A percentile compares a stretch with the other conserved stretches of the same genome.
Evolutionary conservation across 2,329 filamentous ascomycete genomes (phyloP).

Genomic region (Cladosporium sp.): DNA sequence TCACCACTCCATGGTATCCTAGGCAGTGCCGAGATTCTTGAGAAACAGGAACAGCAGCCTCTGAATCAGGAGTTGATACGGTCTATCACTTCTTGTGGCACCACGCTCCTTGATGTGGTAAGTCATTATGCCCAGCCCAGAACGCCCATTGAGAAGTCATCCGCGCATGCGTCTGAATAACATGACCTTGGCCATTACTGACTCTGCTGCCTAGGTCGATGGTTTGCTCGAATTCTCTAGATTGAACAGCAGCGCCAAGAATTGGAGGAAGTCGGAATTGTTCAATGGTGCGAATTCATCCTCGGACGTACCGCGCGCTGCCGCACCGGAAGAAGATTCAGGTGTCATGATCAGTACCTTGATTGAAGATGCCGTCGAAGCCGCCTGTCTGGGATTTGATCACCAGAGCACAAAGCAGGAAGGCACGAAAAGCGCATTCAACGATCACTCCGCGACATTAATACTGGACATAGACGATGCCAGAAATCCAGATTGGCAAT

Average conservation of each 20-base stretch:
- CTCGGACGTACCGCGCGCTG: neutral
- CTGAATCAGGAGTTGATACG: slow-evolving; percentile 41
- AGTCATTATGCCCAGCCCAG: neutral
- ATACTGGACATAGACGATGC: slow-evolving; percentile 39
- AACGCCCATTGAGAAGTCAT: neutral
- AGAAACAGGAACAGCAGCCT: slow-evolving; percentile 39
- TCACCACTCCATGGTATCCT: slow-evolving; percentile 41
- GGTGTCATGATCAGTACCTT: slow-evolving; percentile 41
- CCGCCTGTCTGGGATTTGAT: slow-evolving; percentile 36
- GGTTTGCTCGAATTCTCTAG: slow-evolving; percentile 44
- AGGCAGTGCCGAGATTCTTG: slow-evolving; percentile 41
- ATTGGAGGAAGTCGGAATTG: neutral
- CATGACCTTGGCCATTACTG: neutral
- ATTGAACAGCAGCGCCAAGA: slow-evolving; percentile 35
- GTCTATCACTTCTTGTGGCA: slow-evolving; percentile 48
- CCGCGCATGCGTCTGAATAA: neutral
- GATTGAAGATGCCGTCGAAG: slow-evolving; percentile 53
- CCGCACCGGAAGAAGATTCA: slow-evolving; percentile 19
- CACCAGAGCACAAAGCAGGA: slow-evolving; percentile 24
- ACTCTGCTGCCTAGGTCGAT: slow-evolving; percentile 23
- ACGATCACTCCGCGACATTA: slow-evolving; percentile 27
- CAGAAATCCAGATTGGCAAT: slow-evolving; percentile 37
- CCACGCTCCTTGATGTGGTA: slow-evolving; percentile 48
- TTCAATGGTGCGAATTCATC: too few relatives aligned
- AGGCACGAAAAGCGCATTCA: slow-evolving; percentile 25